Evolutionary conservation across 1,139 yeast species (phyloP).

Genomic region (Debaryomyces coudertii): DNA sequence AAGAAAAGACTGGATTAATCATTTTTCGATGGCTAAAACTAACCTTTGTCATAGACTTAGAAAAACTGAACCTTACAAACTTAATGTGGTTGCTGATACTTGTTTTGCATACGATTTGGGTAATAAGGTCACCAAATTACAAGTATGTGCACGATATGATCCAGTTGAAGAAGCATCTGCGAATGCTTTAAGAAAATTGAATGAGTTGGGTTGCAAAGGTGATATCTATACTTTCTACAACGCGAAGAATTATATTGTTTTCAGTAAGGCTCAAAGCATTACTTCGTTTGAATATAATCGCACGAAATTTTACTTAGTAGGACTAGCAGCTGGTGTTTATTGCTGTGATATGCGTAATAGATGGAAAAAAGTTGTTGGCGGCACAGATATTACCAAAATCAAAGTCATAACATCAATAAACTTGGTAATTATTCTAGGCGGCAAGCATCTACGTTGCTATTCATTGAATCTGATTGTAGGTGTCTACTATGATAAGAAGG

Average conservation of each 20-base stretch:
- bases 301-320: conserved; percentile 33
- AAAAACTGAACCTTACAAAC: conserved; percentile 56
- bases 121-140: conserved; percentile 58
- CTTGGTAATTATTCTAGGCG: conserved; percentile 61
- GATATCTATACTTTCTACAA: conserved; percentile 31
- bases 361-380: conserved; percentile 66
- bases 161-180: conserved; percentile 55
- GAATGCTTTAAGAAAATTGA: conserved; percentile 27
- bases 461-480: conserved; percentile 51
- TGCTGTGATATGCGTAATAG: conserved; percentile 51
- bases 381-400: conserved; percentile 60
- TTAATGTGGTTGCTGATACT: conserved; percentile 58
- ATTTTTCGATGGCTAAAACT: conserved; percentile 58
- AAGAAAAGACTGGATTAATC: conserved; percentile 61
- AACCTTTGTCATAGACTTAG: conserved; percentile 49
- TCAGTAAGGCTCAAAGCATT: conserved; percentile 32
- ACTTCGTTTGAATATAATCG: conserved; percentile 31
- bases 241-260: conserved; percentile 30
- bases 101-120: conserved; percentile 67
- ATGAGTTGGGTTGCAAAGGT: conserved; percentile 26
- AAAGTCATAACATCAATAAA: conserved; percentile 61
- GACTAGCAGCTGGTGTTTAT: conserved; percentile 44
- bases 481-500: conserved; percentile 39
- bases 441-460: conserved; percentile 62
- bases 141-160: conserved; percentile 64